These are phyloP conservation scores for Parasarocladium wereldwijsianum DNA, from an alignment of 2,329 filamentous ascomycete species.

Conservation along the genomic window DNA sequence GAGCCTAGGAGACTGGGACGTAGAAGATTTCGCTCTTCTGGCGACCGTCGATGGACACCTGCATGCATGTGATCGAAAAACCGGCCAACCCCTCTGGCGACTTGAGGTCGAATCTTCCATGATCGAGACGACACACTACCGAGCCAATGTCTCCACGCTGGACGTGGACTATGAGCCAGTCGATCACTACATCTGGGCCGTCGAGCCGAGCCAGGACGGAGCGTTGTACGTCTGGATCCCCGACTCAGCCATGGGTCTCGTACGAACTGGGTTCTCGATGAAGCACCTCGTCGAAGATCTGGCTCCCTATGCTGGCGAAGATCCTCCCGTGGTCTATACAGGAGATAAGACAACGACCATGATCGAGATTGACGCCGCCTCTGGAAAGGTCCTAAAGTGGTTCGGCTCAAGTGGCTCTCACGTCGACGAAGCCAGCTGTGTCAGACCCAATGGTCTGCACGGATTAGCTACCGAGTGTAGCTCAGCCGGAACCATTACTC, in stretches of 20 bases:
- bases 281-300: slow-evolving; percentile 78
- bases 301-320: slow-evolving; percentile 59
- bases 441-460: slow-evolving; percentile 50
- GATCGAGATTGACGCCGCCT: slow-evolving; percentile 77
- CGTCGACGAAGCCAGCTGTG: slow-evolving; percentile 59
- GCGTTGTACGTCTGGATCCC: slow-evolving; percentile 77
- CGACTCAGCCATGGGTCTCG: slow-evolving; percentile 39
- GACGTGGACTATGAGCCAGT: slow-evolving; percentile 48
- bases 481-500: slow-evolving; percentile 62
- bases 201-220: slow-evolving; percentile 81
- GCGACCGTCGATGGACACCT: slow-evolving; percentile 98
- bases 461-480: slow-evolving; percentile 62
- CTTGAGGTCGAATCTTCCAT: slow-evolving; percentile 73
- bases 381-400: slow-evolving; percentile 66
- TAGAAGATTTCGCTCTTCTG: slow-evolving; percentile 99
- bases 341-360: slow-evolving; percentile 84
- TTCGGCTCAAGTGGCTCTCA: slow-evolving; percentile 64
- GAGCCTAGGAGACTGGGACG: slow-evolving; percentile 98
- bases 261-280: slow-evolving; percentile 58
- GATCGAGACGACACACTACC: slow-evolving; percentile 77
- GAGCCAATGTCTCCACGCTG: slow-evolving; percentile 48
- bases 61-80: slow-evolving; percentile 79
- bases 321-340: slow-evolving; percentile 73
- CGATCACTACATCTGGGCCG: slow-evolving; percentile 86
- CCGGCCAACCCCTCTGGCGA: slow-evolving; percentile 73